Base-by-base conservation (phyloP, 2,329 filamentous ascomycete species). In the Trichophyton simii region DNA sequence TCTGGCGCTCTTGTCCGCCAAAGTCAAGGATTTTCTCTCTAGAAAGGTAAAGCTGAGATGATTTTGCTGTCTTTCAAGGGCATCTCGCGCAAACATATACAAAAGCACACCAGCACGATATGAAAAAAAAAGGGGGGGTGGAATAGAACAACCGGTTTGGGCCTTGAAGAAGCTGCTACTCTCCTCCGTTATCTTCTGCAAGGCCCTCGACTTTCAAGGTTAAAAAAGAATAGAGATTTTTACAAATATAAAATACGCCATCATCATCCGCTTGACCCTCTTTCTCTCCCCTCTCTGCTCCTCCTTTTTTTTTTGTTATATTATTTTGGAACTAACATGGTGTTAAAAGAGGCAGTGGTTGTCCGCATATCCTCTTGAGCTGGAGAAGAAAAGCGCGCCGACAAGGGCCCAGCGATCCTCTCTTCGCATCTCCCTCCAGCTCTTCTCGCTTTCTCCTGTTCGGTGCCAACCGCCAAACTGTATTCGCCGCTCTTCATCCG, bases 401-500 rank as follows among this genome's bases (percentile, higher is more conserved):
- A 42, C 38, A n/a, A 46, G 50, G 25, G 11, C 50, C 25, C 22
- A 54, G 50, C 25, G 50, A 54, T 28, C 34, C 50, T 54, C 48
- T 52, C 25, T 34, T 28, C 50, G 4, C 25, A 31, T 42, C 38
- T 42, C 38, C 15, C 38, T 42, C 38, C 5, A 3, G 11, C 11
- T 42, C 15, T 42, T 13, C 38, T 13, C 38, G 15, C 6, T 42
- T n/a, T 42, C 13, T n/a, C 22, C 50, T 54, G 22, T 34, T 22
- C 41, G 48, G 52, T 25, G 38, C 15, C 60, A 62, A 58, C 75
- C 82, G 83, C 72, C 81, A 86, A 84, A 72, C 79, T 85, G 84
- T 84, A 87, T 85, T 88, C 85, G 67, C 84, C 83, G 76, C 81
- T 87, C 68, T 86, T 87, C 73, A 78, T 86, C 73, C 81, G 83